Base-by-base conservation (phyloP, 2,329 filamentous ascomycete species). In the Stachybotrys chartarum region DNA sequence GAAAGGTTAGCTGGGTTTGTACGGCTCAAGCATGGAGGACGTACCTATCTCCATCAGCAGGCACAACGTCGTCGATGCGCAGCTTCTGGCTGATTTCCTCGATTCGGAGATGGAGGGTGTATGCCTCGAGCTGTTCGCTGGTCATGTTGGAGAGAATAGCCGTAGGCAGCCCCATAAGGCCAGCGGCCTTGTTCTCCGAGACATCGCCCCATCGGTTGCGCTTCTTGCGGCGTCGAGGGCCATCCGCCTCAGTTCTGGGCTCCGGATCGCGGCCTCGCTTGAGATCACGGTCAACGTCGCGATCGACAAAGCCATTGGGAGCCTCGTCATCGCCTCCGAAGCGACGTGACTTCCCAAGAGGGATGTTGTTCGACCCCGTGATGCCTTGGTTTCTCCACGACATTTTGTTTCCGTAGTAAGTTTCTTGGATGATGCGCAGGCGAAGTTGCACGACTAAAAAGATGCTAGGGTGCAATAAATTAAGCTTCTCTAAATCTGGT, bases 81-180 rank as follows among this genome's bases (percentile, higher is more conserved):
- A 99, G 85, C 82, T 99, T 99, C 78, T 99, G 93, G 70, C 91
- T 97, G 68, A 99, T 99, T 75, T 99, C 94, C 73, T 99, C 93
- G 68, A 99, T 97, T 68, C 94, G 91, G 68, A 99, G 78, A 75
- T 99, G 93, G 63, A 97, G 79, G 24, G 92, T 94, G 72, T 99
- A 99, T 18, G 94, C 94, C 72, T 99, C 94, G 55, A 97, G 84
- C 80, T 99, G 94, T 75, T 99, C 94, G 69, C 88, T 93, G 55
- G 94, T 99, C 91, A 99, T 99, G 75, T 93, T 92, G 60, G 92
- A 91, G 74, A 93, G 86, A 72, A 99, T 97, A 68, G 93, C 91
- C 16, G 94, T 99, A 31, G 94, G 91, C 63, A 99, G 81, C 56
- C 94, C 94, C 92, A 99, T 97, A 59, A 99, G 81, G 61, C 94